Percentiles rank a stretch among this genome's conserved stretches.
These are phyloP conservation scores for Phytopythium litorale DNA, from an alignment of 352 stramenopile genomes.

Conservation along the genomic window DNA sequence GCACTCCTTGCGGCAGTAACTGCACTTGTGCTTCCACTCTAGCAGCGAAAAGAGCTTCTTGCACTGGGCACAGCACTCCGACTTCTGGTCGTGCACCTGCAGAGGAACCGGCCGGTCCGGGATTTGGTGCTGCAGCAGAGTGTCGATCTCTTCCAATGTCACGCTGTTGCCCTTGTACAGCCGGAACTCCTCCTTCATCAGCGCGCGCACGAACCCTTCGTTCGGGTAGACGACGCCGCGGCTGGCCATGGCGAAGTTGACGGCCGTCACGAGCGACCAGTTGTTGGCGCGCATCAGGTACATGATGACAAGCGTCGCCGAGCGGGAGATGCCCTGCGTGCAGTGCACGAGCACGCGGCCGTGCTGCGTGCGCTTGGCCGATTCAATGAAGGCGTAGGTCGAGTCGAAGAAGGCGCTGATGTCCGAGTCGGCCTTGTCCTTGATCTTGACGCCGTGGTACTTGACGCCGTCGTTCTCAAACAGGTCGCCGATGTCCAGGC, in stretches of 20 bases:
- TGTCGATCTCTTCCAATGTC: constrained; percentile 61
- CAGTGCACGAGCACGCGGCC: constrained; percentile 81
- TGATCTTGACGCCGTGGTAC: constrained; percentile 81
- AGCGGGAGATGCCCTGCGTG: constrained; percentile 82
- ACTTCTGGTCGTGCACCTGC: constrained; percentile 54
- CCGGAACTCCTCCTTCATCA: constrained; percentile 76
- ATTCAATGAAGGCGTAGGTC: constrained; percentile 75
- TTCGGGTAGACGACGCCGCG: constrained; percentile 82
- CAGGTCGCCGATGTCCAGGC: constrained; percentile 69
- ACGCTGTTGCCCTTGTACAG: constrained; percentile 81
- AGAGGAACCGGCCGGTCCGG: constrained; percentile 70
- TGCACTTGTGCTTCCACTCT: constrained; percentile 85
- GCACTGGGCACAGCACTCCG: constrained; percentile 67
- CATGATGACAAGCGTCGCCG: constrained; percentile 80
- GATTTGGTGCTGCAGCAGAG: constrained; percentile 66
- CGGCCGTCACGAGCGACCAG: constrained; percentile 79
- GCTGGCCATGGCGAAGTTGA: constrained; percentile 77
- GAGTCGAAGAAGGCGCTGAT: constrained; percentile 69
- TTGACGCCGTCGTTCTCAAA: constrained; percentile 63
- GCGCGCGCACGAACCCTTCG: constrained; percentile 67
- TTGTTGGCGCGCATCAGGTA: constrained; percentile 84
- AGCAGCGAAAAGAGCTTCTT: constrained; percentile 73
- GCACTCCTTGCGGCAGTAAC: constrained; percentile 72
- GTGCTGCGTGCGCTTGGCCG: constrained; percentile 69
- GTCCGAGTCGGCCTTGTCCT: constrained; percentile 66